Conservation (phyloP, 1,284 basidiomycete genomes). For the Rhizoctonia solani region DNA sequence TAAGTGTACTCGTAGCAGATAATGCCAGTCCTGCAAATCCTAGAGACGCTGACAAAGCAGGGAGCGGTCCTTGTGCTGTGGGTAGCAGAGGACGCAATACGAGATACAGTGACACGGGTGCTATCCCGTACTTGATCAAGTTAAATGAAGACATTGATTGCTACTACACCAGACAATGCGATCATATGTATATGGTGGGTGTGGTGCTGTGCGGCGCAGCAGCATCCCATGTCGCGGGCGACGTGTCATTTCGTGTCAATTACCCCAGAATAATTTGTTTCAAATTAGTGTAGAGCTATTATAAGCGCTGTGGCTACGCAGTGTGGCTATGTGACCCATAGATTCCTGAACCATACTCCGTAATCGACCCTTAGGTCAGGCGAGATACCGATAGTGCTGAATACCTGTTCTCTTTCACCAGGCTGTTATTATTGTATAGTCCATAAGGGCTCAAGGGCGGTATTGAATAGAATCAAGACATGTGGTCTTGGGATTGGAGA, state of each 20-base stretch:
- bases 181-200: neutral
- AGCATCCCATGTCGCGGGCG: slow-evolving; percentile 2
- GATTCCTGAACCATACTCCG: too few relatives aligned
- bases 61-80: slow-evolving; percentile 50
- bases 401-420: too few relatives aligned
- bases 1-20: slow-evolving; percentile 68
- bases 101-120: slow-evolving; percentile 15
- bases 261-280: slow-evolving; percentile 16
- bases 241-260: slow-evolving; percentile 22
- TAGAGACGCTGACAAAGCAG: slow-evolving; percentile 70
- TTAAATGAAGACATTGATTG: neutral
- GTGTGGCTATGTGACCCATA: too few relatives aligned
- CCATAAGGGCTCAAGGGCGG: too few relatives aligned
- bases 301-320: slow-evolving; percentile 14
- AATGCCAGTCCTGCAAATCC: slow-evolving; percentile 84
- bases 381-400: too few relatives aligned
- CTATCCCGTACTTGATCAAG: slow-evolving; percentile 15
- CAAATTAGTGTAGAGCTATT: neutral
- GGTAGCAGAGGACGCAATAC: slow-evolving; percentile 28
- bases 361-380: too few relatives aligned
- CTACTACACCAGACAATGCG: neutral
- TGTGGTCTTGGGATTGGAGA: too few relatives aligned
- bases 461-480: too few relatives aligned
- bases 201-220: neutral
- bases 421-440: too few relatives aligned